These are phyloP conservation scores for Backusella mclennaniae DNA, from an alignment of 192 early-diverging fungal species.

Conservation along the genomic window DNA sequence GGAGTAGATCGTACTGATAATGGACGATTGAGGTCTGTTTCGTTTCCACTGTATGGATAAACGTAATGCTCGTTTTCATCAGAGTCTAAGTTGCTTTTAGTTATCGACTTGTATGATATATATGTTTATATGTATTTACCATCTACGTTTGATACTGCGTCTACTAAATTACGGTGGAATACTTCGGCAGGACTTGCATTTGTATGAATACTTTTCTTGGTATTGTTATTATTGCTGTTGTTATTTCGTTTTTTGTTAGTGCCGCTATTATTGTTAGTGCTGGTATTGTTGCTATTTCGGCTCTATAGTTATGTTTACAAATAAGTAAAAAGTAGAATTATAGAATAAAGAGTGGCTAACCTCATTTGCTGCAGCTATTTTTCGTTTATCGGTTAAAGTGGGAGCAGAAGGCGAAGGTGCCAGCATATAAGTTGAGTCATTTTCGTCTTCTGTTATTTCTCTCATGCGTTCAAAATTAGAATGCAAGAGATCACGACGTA, in stretches of 20 bases:
- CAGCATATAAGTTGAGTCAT: background rate
- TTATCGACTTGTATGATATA: background rate
- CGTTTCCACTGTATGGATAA: slow-evolving; percentile 29
- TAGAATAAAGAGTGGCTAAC: background rate
- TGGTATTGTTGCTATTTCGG: background rate
- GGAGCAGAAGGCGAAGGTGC: background rate
- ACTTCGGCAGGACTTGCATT: slow-evolving; percentile 29
- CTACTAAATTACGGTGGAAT: slow-evolving; percentile 29
- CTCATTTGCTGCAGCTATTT: background rate
- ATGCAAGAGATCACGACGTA: slow-evolving; percentile 20
- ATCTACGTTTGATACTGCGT: slow-evolving; percentile 34
- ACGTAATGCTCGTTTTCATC: slow-evolving; percentile 40
- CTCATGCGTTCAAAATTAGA: slow-evolving; percentile 21
- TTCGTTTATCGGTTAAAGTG: background rate
- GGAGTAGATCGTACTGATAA: slow-evolving; percentile 18
- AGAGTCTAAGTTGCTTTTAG: slow-evolving; percentile 24
- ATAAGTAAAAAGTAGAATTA: background rate
- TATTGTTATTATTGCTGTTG: background rate
- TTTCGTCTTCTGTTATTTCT: background rate
- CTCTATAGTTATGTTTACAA: background rate
- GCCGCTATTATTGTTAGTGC: background rate
- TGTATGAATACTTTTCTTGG: slow-evolving; percentile 2
- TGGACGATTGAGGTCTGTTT: slow-evolving; percentile 2
- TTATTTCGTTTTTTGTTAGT: background rate
- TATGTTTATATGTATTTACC: slow-evolving; percentile 11